Base-by-base conservation (phyloP, 345 rosid species). In the Rhodomyrtus tomentosa region DNA sequence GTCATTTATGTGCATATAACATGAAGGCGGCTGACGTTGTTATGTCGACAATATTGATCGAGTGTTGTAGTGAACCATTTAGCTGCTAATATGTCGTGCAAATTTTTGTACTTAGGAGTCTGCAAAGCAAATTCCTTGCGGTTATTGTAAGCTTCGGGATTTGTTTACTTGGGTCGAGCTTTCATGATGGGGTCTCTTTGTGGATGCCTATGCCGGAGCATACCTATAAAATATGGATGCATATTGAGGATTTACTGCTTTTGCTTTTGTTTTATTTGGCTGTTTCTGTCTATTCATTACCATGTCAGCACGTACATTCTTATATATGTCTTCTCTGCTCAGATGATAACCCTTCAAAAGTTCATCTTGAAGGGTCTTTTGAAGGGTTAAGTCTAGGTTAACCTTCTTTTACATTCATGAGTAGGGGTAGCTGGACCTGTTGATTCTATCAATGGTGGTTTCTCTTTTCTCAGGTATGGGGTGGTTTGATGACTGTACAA, bases 391-490 rank as follows among this genome's bases (percentile, higher is more conserved):
- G 79, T 68, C 6, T 20, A 18, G 12, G 12, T 68, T 68, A 68
- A 36, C 25, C 45, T 18, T 81, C 55, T 25, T 81, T 81, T 81
- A 81, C 82, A 50, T 81, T 82, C 32, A 16, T 51, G 27, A 7
- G 48, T 38, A 82, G n/a, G 84, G 72, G 48, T 36, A 25, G 84
- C 32, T 52, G 48, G 50, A 53, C 29, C 21, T 20, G 48, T 22
- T 22, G 84, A 45, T 82, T 82, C 40, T 50, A 81, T 50, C 4
- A 49, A 29, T 89, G 85, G 87, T 85, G 89, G 55, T 82, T 83
- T 87, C 56, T 51, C 84, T 88, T 38, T 76, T n/a, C 49, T 24
- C 91, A 95, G 96, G 94, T 84, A 95, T 94, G 96, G 95, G 90
- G 91, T 86, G 92, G 90, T 87, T 89, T 92, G 92, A 89, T 84